phyloP scores from a whole-genome alignment of 129 eudicot genomes.

The Calendula officinalis region DNA sequence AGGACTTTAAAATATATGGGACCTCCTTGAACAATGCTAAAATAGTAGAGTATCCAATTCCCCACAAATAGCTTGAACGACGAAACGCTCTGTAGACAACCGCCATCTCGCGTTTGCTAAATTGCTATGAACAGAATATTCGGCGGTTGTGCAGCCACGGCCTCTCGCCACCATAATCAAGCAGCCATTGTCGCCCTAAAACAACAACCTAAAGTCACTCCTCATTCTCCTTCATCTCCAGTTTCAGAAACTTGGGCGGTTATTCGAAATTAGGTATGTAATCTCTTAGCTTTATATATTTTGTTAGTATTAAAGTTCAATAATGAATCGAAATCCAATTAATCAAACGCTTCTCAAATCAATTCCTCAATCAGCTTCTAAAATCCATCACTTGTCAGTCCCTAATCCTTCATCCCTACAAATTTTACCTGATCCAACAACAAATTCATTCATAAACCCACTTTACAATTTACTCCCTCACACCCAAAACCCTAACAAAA shows the following conservation, averaged over 20 bases:
- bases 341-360: constrained; percentile 25
- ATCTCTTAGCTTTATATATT: background rate
- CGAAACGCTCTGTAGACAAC: too few species aligned
- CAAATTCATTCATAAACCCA: constrained; percentile 43
- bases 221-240: background rate
- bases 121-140: too few species aligned
- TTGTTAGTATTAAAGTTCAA: background rate
- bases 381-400: constrained; percentile 16
- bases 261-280: constrained; percentile 11
- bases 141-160: constrained; percentile 4
- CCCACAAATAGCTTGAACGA: too few species aligned
- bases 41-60: too few species aligned
- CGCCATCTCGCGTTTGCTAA: too few species aligned
- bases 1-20: too few species aligned
- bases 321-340: constrained; percentile 9
- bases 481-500: constrained; percentile 70
- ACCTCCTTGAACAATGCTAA: too few species aligned
- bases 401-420: constrained; percentile 39
- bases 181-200: constrained; percentile 3
- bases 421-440: constrained; percentile 16
- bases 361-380: constrained; percentile 5
- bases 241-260: background rate
- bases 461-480: constrained; percentile 66
- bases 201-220: background rate
- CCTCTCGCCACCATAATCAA: constrained; percentile 11